Evolutionary conservation across 2,329 filamentous ascomycete genomes (phyloP).

Genomic region (Phoma sp.): DNA sequence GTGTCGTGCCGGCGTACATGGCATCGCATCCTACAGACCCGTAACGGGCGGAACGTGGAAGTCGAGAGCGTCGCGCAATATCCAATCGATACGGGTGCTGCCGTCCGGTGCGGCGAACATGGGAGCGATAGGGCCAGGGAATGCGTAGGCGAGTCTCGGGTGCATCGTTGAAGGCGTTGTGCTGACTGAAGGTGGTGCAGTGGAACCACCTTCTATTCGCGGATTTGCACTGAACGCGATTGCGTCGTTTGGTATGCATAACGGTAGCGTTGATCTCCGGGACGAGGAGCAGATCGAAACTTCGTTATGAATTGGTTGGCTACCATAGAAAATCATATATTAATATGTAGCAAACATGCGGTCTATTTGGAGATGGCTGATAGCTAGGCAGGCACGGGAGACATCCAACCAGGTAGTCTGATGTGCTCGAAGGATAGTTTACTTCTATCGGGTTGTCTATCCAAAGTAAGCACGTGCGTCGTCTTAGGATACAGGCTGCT

Average conservation of each 20-base stretch:
- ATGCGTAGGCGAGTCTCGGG: constrained; percentile 25
- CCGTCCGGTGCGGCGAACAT: constrained; percentile 17
- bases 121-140: constrained; percentile 23
- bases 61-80: constrained; percentile 3
- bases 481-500: not conserved
- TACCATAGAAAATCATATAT: not conserved
- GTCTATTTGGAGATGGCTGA: no score
- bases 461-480: not conserved
- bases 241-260: constrained; percentile 28
- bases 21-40: constrained; percentile 16
- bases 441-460: not conserved
- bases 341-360: no score
- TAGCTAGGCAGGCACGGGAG: no score
- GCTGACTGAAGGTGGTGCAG: constrained; percentile 28
- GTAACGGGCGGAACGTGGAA: constrained; percentile 13
- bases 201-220: constrained; percentile 26
- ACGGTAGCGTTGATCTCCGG: constrained; percentile 19
- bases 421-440: no score
- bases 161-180: constrained; percentile 20
- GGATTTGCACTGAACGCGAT: constrained; percentile 18
- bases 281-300: constrained; percentile 8
- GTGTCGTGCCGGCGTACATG: constrained; percentile 26
- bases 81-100: constrained; percentile 10
- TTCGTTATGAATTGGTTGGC: not conserved
- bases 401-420: no score